Evolutionary conservation across 2,329 filamentous ascomycete species (phyloP), one percentile per base, ranked within the genome.

Genomic region (Biscogniauxia mediterranea): DNA sequence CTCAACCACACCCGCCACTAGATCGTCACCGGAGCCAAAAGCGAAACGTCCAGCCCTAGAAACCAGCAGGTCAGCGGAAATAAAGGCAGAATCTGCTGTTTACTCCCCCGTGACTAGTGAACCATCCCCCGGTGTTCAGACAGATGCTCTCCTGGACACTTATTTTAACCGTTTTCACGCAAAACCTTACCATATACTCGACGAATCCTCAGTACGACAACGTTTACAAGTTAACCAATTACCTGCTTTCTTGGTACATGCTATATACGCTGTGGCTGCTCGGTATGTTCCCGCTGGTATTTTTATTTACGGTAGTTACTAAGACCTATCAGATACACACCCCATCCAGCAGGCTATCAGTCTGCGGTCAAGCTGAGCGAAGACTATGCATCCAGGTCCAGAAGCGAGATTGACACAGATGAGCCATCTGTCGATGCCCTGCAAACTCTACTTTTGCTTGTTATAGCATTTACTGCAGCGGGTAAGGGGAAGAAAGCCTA

Each of bases 401-500:
- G 92, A 59, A 78, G 79, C 25, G 86, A 89, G 66, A 82, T 96
- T 17, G 90, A 95, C 72, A 85, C 88, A 8, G 92, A 96, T 69
- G 90, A 94, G 66, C 91, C 92, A 5, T 91, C 88, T 0, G 85
- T 95, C 52, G 91, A 96, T 72, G 85, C 85, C 38, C 76, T 96
- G 8, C 91, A 96, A 73, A 84, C 91, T 2, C 80, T 94, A 17
- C 78, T 96, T 53, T 80, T 96, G 9, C 83, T 96, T 1, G 86
- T 89, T 0, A 86, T 89, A 71, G 88, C 91, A 2, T 93, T 88
- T 69, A 92, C 88, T 55, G 91, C 92, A 42, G 82, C 87, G 28
- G 92, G 92, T 25, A 88, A 89, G 69, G 91, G 92, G 17, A 94
- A 91, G 76, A 95, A 91, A 75, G 89, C 91, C 0, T 95, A 93